Evolutionary conservation across 768 basidiomycete genomes (phyloP).

Genomic region (Tubosaeta brunneosetosa): DNA sequence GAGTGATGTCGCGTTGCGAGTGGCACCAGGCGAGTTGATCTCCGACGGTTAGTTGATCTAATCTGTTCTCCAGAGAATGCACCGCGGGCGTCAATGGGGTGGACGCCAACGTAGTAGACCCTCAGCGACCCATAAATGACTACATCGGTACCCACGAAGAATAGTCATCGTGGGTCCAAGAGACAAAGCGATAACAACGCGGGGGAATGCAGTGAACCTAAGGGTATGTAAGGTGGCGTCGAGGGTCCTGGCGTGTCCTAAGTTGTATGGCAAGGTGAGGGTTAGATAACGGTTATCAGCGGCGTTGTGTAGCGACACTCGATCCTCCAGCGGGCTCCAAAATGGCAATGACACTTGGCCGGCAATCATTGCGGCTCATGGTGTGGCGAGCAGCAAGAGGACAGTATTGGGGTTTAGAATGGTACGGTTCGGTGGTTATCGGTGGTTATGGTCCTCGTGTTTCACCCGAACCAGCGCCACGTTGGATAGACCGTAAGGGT

Average conservation of each 20-base stretch:
- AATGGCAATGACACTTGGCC: background rate
- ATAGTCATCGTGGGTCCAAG: slow-evolving; percentile 18
- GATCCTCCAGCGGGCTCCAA: background rate
- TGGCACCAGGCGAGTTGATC: slow-evolving; percentile 5
- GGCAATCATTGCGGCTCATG: background rate
- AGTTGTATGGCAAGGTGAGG: slow-evolving; percentile 1
- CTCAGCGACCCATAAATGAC: slow-evolving; percentile 7
- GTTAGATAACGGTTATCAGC: slow-evolving; percentile 13
- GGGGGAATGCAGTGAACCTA: slow-evolving; percentile 5
- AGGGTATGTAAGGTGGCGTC: slow-evolving; percentile 15
- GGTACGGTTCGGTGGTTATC: background rate
- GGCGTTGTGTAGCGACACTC: slow-evolving; percentile 1
- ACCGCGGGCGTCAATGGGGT: background rate
- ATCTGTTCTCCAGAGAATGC: background rate
- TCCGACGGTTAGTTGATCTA: slow-evolving; percentile 1
- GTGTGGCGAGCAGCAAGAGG: slow-evolving; percentile 7
- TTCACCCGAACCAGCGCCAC: slow-evolving; percentile 8
- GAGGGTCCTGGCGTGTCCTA: background rate
- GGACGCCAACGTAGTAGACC: background rate
- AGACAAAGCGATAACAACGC: too few species aligned
- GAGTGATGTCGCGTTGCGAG: background rate
- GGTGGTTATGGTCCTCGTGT: background rate
- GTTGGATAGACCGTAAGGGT: background rate
- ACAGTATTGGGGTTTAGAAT: background rate
- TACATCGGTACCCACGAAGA: background rate